A percentile compares a stretch with the other conserved stretches of the same genome.
Conservation (phyloP, 768 basidiomycete genomes). For the Rubroboletus pulcherrimus region DNA sequence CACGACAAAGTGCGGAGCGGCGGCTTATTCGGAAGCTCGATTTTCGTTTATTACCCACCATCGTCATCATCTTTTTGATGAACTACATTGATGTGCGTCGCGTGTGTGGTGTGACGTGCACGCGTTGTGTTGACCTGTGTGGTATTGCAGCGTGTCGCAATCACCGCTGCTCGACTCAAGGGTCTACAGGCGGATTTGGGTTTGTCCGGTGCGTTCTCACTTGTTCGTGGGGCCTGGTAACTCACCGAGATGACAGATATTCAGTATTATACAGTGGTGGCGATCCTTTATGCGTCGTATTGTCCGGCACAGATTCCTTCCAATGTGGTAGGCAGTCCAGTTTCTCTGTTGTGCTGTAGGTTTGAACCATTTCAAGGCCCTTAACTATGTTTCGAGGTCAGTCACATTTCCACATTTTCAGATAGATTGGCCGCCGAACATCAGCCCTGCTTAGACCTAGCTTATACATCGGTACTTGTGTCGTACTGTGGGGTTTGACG, state of each 20-base stretch:
- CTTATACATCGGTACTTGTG: slow-evolving; percentile 57
- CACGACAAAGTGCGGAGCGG: slow-evolving; percentile 13
- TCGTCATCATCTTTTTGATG: slow-evolving; percentile 59
- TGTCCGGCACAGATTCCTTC: slow-evolving; percentile 52
- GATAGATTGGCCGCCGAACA: too few relatives aligned
- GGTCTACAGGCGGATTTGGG: slow-evolving; percentile 48
- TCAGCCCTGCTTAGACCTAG: slow-evolving; percentile 43
- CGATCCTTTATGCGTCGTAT: slow-evolving; percentile 56
- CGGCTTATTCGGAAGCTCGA: slow-evolving; percentile 55
- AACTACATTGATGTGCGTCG: slow-evolving; percentile 60
- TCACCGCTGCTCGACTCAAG: slow-evolving; percentile 48
- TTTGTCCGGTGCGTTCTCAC: slow-evolving; percentile 36
- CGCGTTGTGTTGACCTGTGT: not conserved
- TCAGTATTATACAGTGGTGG: slow-evolving; percentile 54
- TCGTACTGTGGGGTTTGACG: slow-evolving; percentile 60
- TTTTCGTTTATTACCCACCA: slow-evolving; percentile 49
- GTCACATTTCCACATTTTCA: not conserved
- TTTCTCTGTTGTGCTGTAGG: not conserved
- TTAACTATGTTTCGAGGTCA: slow-evolving; percentile 53
- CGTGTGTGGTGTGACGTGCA: not conserved
- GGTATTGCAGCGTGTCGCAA: slow-evolving; percentile 39
- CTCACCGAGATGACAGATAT: slow-evolving; percentile 35
- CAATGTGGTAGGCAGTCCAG: slow-evolving; percentile 5
- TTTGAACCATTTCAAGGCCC: slow-evolving; percentile 34
- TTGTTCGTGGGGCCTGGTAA: not conserved